Evolutionary conservation across 2,329 filamentous ascomycete species (phyloP).

Genomic region (Hirsutella thompsonii): DNA sequence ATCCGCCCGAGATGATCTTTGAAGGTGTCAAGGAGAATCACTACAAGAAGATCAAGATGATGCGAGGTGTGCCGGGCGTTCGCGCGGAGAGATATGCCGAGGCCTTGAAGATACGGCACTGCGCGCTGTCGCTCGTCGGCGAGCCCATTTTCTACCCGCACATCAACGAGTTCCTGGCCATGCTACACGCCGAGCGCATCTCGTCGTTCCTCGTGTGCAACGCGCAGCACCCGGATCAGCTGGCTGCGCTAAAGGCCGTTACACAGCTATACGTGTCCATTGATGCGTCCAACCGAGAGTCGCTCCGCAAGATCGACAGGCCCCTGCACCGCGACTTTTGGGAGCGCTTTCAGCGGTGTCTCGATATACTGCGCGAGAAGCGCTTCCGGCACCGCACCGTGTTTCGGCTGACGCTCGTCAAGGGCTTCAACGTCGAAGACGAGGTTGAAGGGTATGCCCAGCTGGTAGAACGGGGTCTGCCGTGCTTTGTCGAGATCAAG

Average conservation of each 20-base stretch:
- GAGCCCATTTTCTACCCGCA: conserved; percentile 99
- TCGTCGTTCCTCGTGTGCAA: conserved; percentile 96
- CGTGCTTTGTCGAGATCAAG: conserved; percentile 91
- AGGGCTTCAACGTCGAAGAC: conserved; percentile 95
- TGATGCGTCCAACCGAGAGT: conserved; percentile 83
- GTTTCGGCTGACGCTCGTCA: conserved; percentile 88
- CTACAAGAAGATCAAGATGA: conserved; percentile 96
- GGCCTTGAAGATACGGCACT: conserved; percentile 87
- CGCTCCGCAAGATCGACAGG: conserved; percentile 75
- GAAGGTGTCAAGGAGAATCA: conserved; percentile 81
- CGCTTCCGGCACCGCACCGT: conserved; percentile 82
- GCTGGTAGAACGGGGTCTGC: conserved; percentile 73
- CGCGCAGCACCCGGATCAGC: conserved; percentile 86
- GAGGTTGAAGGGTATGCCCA: conserved; percentile 84
- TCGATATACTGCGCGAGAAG: conserved; percentile 77
- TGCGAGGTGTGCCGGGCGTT: conserved; percentile 86
- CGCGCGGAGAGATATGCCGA: conserved; percentile 84
- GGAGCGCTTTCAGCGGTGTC: conserved; percentile 85
- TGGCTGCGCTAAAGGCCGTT: conserved; percentile 68
- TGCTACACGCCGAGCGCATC: conserved; percentile 78
- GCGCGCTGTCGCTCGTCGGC: conserved; percentile 80
- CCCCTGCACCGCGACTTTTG: conserved; percentile 94
- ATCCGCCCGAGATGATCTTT: conserved; percentile 82
- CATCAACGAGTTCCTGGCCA: conserved; percentile 79
- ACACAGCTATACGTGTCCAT: conserved; percentile 96